phyloP scores from a whole-genome alignment of 345 rosid species.

The Murraya koenigii region DNA sequence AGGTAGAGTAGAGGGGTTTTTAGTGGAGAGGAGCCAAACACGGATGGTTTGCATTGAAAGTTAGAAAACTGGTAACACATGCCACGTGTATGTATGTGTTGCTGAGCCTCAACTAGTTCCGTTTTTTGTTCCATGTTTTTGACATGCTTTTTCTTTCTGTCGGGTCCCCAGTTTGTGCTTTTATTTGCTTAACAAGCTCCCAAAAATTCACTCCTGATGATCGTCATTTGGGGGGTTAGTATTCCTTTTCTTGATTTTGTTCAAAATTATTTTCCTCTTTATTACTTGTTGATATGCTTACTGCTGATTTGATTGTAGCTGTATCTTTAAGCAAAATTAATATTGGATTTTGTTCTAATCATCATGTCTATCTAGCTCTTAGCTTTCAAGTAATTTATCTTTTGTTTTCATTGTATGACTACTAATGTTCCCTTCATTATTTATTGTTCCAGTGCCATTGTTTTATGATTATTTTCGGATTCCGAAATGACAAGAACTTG shows the following conservation, averaged over 20 bases:
- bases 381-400: too few species aligned
- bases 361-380: background rate
- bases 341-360: background rate
- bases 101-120: slow-evolving; percentile 2
- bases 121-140: background rate
- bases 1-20: background rate
- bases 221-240: background rate
- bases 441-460: background rate
- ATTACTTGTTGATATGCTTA: background rate
- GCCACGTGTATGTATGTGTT: background rate
- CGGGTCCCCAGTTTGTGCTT: background rate
- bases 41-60: background rate
- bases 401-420: background rate
- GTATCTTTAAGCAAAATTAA: background rate
- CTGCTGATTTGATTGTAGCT: background rate
- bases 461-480: background rate
- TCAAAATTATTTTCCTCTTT: background rate
- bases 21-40: slow-evolving; percentile 8
- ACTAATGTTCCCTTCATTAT: background rate
- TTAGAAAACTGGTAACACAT: background rate
- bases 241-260: background rate
- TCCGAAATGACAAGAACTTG: background rate
- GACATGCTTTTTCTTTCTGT: background rate
- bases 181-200: background rate
- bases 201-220: background rate